Evolutionary conservation across 768 basidiomycete genomes (phyloP), one percentile per base, ranked within the genome.

Genomic region (Mrakia frigida): DNA sequence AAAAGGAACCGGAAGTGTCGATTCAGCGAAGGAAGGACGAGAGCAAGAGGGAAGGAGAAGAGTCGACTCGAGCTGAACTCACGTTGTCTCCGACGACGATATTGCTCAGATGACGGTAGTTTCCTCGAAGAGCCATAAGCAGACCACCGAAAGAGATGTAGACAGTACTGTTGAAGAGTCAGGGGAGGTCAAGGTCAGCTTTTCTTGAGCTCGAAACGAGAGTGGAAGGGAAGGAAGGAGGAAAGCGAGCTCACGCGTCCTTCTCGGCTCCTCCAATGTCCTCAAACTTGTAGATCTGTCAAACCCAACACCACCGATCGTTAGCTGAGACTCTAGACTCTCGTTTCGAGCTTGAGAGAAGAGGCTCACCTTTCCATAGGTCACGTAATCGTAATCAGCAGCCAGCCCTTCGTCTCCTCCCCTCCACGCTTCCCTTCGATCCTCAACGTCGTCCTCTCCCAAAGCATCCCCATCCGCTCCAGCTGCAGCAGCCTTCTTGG

Each of bases 311-410:
- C 31, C 61, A 33, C 61, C 4, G 3, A 13, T 18, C 7, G 61
- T 63, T 31, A 63, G 61, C 31, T 18, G 9, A 10, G 61, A 21
- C 7, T 18, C 61, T 18, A 18, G 18, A 56, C 0, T 21, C 33
- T 37, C 70, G 46, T 18, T 21, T 39, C 9, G 31, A 41, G 28
- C 35, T 59, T 33, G 23, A 9, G 2, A 14, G 50, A 50, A 56
- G 14, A 50, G 39, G 80, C 85, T 79, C 79, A 95, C 94, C 89
- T 95, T 98, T 43, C 96, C 96, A 83, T 93, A 94, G 94, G 98
- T 98, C 79, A 99, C 96, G 86, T 98, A 99, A 81, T 98, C 95
- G 81, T 94, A 99, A 79, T 98, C 94, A 76, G 94, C 91, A 79
- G 98, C 96, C 37, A 99, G 16, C 90, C 95, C 82, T 88, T 87